Percentiles rank a stretch among this genome's conserved stretches.
Conservation (phyloP, 2,329 filamentous ascomycete genomes). For the Pochonia chlamydosporia region DNA sequence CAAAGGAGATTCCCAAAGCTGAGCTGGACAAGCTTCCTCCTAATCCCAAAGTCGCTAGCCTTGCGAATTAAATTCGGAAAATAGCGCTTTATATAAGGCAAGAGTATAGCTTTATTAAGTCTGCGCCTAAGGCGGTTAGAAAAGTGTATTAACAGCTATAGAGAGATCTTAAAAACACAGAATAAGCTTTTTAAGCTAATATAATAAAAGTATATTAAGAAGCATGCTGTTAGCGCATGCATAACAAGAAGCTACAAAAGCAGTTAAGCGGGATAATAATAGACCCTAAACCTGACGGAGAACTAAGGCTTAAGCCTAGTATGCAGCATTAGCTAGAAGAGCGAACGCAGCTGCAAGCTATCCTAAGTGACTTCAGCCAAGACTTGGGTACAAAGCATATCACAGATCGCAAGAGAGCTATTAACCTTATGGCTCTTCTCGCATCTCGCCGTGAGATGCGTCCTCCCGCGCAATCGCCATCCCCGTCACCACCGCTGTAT, state of each 20-base stretch:
- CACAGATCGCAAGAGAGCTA: background rate
- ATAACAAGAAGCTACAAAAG: conserved; percentile 8
- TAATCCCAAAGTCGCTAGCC: conserved; percentile 1
- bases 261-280: conserved; percentile 2
- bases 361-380: background rate
- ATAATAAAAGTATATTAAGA: conserved; percentile 8
- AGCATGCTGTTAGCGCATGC: too few species aligned
- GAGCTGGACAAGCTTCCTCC: conserved; percentile 7
- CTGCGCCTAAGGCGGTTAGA: background rate
- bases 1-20: conserved; percentile 3
- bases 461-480: background rate
- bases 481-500: background rate
- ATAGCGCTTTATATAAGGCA: background rate
- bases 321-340: background rate
- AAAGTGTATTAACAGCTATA: background rate
- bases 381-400: background rate
- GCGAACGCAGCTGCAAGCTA: background rate
- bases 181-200: conserved; percentile 6
- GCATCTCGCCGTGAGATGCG: background rate
- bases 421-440: background rate
- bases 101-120: conserved; percentile 9
- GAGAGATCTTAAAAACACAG: background rate
- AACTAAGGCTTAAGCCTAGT: background rate
- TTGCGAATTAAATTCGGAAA: background rate
- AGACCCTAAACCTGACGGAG: conserved; percentile 1